A percentile compares a stretch with the other conserved stretches of the same genome.
phyloP scores from a whole-genome alignment of 1,284 basidiomycete species.

The Earliella scabrosa region DNA sequence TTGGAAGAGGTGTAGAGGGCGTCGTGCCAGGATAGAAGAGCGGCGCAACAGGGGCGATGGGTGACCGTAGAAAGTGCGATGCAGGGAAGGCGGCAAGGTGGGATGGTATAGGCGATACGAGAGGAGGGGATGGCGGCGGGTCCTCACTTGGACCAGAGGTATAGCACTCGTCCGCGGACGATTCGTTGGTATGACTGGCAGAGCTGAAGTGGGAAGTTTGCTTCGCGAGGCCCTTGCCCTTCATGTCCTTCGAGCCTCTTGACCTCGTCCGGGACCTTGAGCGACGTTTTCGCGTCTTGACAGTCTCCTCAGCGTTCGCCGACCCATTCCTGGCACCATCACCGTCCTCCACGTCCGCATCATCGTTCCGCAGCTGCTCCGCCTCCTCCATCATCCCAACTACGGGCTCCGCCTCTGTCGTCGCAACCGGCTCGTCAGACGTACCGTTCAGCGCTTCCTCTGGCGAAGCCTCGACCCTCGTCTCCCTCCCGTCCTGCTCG shows the following conservation, averaged over 20 bases:
- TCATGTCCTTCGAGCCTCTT: slow-evolving; percentile 74
- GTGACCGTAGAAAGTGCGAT: slow-evolving; percentile 50
- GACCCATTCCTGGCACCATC: slow-evolving; percentile 21
- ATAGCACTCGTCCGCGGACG: slow-evolving; percentile 68
- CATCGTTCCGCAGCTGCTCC: slow-evolving; percentile 15
- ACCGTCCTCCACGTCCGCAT: slow-evolving; percentile 20
- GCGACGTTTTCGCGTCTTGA: slow-evolving; percentile 55
- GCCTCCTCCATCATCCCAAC: slow-evolving; percentile 7
- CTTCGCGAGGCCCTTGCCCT: slow-evolving; percentile 51
- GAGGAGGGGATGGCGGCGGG: slow-evolving; percentile 49
- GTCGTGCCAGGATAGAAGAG: slow-evolving; percentile 65
- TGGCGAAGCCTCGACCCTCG: slow-evolving; percentile 23
- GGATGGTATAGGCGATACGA: slow-evolving; percentile 68
- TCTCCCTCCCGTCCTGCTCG: slow-evolving; percentile 22
- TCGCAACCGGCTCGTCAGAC: background rate
- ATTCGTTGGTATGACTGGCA: slow-evolving; percentile 49
- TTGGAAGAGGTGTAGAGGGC: slow-evolving; percentile 69
- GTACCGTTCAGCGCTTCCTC: slow-evolving; percentile 18
- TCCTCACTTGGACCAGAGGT: slow-evolving; percentile 39
- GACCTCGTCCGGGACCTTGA: slow-evolving; percentile 78
- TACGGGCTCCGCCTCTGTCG: slow-evolving; percentile 16
- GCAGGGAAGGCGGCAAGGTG: slow-evolving; percentile 56
- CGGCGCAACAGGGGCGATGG: slow-evolving; percentile 56
- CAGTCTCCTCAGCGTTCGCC: slow-evolving; percentile 28
- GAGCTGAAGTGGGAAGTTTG: slow-evolving; percentile 45